Evolutionary conservation across 1,284 basidiomycete genomes (phyloP), one percentile per base, ranked within the genome.

Genomic region (Jaminaea rosea): DNA sequence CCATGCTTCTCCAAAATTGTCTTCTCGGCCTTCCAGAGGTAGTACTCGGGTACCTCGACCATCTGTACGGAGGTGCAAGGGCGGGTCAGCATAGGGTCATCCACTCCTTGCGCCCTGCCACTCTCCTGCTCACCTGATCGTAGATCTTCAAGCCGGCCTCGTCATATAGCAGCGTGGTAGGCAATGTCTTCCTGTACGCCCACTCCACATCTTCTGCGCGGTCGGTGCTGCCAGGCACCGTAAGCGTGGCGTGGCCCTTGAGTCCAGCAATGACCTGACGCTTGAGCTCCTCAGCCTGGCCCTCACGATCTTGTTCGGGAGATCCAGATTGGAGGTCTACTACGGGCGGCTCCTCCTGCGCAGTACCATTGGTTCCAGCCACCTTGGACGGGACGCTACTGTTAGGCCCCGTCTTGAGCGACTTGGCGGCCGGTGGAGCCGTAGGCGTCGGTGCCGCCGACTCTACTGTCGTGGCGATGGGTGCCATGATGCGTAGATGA

Each of bases 151-250:
- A 78, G 2, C 91, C 91, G 24, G 77, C 79, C 71, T 92, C 87
- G 64, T 91, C 84, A 75, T 94, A 94, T 9, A 94, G 79, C 13
- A 94, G 80, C 69, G 88, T 78, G 0, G 89, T 93, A 4, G 91
- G 89, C 10, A 96, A 76, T 15, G 80, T 79, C 47, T 62, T 59
- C 17, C 48, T 46, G 47, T 60, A 55, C 9, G 59, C 52, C 26
- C 52, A 67, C 28, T 52, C 47, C 44, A 50, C 53, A 26, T 67
- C 65, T 29, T 63, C 53, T 1, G 47, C 23, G 26, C 59, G 53
- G n/a, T 45, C 31, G 11, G 56, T 53, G 23, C 50, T 55, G 44
- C 65, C 65, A 0, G 65, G 65, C 32, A 67, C 54, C 37, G 65
- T 55, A 47, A 58, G 52, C 19, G 53, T 64, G 3, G 53, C 26